Evolutionary conservation across 2,329 filamentous ascomycete species (phyloP).

Genomic region (Pseudophaeomoniella oleicola): DNA sequence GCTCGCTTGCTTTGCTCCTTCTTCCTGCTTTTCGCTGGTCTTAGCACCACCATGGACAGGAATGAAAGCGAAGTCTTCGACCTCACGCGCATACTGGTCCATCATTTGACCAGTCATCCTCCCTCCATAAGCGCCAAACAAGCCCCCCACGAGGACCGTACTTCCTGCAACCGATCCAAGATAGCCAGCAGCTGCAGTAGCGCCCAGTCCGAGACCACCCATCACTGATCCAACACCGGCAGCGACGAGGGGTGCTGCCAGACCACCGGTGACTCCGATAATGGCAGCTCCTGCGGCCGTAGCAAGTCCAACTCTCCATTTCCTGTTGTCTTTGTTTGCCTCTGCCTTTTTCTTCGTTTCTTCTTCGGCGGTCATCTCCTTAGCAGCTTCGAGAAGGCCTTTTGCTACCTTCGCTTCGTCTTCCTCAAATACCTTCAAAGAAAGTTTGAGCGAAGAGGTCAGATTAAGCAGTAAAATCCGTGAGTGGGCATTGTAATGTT

Average conservation of each 20-base stretch:
- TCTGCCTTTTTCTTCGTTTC: slow-evolving; percentile 61
- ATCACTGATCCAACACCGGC: slow-evolving; percentile 69
- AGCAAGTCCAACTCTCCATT: slow-evolving; percentile 74
- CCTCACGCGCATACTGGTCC: slow-evolving; percentile 72
- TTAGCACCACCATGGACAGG: slow-evolving; percentile 47
- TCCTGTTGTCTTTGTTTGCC: slow-evolving; percentile 48
- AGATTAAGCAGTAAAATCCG: slow-evolving; percentile 57
- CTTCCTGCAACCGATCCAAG: slow-evolving; percentile 70
- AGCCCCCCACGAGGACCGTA: slow-evolving; percentile 60
- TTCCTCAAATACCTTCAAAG: slow-evolving; percentile 47
- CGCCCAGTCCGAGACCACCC: slow-evolving; percentile 60
- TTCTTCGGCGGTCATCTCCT: slow-evolving; percentile 60
- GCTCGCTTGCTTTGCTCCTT: slow-evolving; percentile 25
- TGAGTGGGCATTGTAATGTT: slow-evolving; percentile 63
- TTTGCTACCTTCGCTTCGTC: slow-evolving; percentile 64
- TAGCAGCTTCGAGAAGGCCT: slow-evolving; percentile 60
- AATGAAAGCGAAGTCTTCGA: slow-evolving; percentile 78
- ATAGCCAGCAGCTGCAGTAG: slow-evolving; percentile 60
- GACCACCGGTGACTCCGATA: slow-evolving; percentile 66
- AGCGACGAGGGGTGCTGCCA: slow-evolving; percentile 62
- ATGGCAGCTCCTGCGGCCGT: slow-evolving; percentile 77
- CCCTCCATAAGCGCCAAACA: slow-evolving; percentile 85
- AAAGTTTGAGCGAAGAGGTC: slow-evolving; percentile 56
- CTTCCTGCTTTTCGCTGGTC: slow-evolving; percentile 25
- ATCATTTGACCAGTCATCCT: slow-evolving; percentile 75